These are phyloP conservation scores for Sugiyamaella valdiviana DNA, from an alignment of 805 yeast species.

Conservation along the genomic window DNA sequence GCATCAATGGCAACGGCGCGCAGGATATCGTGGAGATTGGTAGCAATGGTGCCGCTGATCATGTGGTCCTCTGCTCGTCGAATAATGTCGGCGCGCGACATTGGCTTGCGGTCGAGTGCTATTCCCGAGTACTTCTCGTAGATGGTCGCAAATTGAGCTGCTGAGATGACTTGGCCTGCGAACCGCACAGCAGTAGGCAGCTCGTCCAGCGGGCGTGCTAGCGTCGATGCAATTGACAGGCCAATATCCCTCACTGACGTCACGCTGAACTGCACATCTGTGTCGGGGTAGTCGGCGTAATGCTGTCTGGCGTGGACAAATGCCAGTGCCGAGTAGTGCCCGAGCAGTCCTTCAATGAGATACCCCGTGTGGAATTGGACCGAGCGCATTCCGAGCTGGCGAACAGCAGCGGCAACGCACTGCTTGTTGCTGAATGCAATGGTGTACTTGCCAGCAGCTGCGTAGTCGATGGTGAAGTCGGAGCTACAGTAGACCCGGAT, in stretches of 20 bases:
- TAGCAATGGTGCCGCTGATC: slow-evolving; percentile 70
- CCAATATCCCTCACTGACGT: slow-evolving; percentile 25
- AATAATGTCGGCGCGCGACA: neutral
- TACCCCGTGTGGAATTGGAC: slow-evolving; percentile 23
- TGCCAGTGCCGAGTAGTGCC: neutral
- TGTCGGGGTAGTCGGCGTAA: too few relatives aligned
- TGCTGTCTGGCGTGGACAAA: neutral
- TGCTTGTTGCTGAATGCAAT: slow-evolving; percentile 11
- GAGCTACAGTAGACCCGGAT: slow-evolving; percentile 54
- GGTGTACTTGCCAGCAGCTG: slow-evolving; percentile 5
- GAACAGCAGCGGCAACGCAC: slow-evolving; percentile 14
- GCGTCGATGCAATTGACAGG: slow-evolving; percentile 22
- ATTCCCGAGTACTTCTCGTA: slow-evolving; percentile 24
- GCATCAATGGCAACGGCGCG: slow-evolving; percentile 1
- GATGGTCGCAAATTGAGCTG: slow-evolving; percentile 12
- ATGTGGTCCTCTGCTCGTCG: slow-evolving; percentile 1
- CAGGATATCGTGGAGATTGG: slow-evolving; percentile 65
- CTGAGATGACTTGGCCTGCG: slow-evolving; percentile 14
- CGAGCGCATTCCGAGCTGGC: slow-evolving; percentile 21
- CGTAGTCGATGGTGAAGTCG: slow-evolving; percentile 48
- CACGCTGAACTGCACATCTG: neutral
- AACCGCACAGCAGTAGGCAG: slow-evolving; percentile 21
- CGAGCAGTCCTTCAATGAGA: slow-evolving; percentile 13
- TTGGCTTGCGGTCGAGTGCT: slow-evolving; percentile 11
- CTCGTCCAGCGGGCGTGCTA: slow-evolving; percentile 16